These are phyloP conservation scores for Luffa aegyptiaca DNA, from an alignment of 306 rosid species.

Conservation along the genomic window DNA sequence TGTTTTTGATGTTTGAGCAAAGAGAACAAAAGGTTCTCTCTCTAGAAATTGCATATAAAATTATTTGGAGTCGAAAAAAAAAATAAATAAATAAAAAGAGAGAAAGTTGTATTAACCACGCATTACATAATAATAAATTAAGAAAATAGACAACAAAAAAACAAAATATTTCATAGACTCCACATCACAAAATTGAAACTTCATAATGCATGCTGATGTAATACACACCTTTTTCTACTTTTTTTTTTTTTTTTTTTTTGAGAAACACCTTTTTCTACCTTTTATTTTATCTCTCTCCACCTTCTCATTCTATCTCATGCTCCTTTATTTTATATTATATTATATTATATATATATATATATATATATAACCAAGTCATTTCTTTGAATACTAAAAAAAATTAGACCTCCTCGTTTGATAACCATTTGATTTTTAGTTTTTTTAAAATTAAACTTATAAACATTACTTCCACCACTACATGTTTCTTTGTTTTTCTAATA, in stretches of 20 bases:
- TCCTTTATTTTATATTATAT: too few relatives aligned
- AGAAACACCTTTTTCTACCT: background rate
- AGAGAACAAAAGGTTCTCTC: background rate
- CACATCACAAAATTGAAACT: background rate
- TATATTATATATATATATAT: too few relatives aligned
- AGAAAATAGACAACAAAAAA: background rate
- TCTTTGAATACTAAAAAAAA: too few relatives aligned
- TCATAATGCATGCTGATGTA: constrained; percentile 3
- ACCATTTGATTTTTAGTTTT: too few relatives aligned
- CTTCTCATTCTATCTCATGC: background rate
- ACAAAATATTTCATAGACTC: background rate
- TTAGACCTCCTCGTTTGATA: too few relatives aligned
- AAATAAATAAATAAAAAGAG: background rate
- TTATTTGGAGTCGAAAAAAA: background rate
- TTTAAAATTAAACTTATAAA: too few relatives aligned
- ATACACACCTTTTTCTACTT: background rate
- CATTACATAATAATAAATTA: background rate
- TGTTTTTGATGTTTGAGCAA: background rate
- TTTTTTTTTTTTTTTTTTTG: too few relatives aligned
- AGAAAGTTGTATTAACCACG: background rate
- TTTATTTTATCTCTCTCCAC: background rate
- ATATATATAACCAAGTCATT: too few relatives aligned
- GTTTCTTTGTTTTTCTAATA: too few relatives aligned
- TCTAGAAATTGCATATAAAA: background rate
- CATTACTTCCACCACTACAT: too few relatives aligned